Conservation (phyloP, 768 basidiomycete genomes). For the Suillus decipiens region DNA sequence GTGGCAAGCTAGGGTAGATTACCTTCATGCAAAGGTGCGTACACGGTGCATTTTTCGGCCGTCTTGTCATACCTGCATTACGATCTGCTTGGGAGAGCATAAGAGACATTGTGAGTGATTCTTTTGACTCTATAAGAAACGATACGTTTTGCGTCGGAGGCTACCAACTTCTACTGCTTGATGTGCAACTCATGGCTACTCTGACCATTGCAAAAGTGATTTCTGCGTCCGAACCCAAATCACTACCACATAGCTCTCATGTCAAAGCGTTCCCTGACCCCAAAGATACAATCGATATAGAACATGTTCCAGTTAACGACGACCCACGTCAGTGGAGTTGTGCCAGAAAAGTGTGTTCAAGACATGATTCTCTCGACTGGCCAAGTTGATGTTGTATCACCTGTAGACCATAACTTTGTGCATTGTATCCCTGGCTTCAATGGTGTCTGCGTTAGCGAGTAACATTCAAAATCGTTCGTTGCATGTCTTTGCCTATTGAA, state of each 20-base stretch:
- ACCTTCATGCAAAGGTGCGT: slow-evolving; percentile 2
- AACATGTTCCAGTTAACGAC: slow-evolving; percentile 46
- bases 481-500: slow-evolving; percentile 1
- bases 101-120: background rate
- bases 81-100: background rate
- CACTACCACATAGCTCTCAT: background rate
- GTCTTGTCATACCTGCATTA: background rate
- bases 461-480: slow-evolving; percentile 33
- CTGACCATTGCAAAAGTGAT: background rate
- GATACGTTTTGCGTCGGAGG: background rate
- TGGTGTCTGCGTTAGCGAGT: slow-evolving; percentile 25
- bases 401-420: slow-evolving; percentile 27
- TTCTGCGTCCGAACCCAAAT: background rate
- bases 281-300: slow-evolving; percentile 32
- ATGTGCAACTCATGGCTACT: background rate
- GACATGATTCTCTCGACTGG: background rate
- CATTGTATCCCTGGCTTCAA: slow-evolving; percentile 27
- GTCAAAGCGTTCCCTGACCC: background rate
- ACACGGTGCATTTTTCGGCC: background rate
- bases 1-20: background rate
- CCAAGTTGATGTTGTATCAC: background rate
- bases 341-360: slow-evolving; percentile 50
- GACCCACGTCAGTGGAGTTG: slow-evolving; percentile 64
- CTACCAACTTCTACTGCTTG: background rate
- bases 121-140: slow-evolving; percentile 2